These are phyloP conservation scores for Russula abietina DNA, from an alignment of 768 basidiomycete genomes.

Conservation along the genomic window DNA sequence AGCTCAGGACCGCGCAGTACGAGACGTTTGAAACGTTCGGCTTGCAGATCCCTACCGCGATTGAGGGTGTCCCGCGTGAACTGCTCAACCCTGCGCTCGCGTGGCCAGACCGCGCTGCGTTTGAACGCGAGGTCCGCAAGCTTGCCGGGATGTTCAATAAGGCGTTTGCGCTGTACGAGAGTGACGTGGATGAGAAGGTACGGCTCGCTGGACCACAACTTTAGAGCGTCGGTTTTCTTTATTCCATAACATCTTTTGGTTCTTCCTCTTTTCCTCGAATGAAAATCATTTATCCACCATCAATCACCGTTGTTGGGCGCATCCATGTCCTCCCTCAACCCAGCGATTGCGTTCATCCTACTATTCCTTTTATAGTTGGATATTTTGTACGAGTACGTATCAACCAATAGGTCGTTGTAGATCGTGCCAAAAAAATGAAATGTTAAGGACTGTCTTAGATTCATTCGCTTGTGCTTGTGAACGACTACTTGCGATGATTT, in stretches of 20 bases:
- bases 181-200: conserved; percentile 76
- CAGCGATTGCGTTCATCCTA: not conserved
- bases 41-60: conserved; percentile 72
- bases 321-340: not conserved
- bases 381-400: conserved; percentile 7
- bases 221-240: conserved; percentile 13
- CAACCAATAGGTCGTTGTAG: not conserved
- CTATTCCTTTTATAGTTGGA: not conserved
- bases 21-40: conserved; percentile 81
- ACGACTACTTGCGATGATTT: no score
- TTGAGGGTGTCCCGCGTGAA: conserved; percentile 87
- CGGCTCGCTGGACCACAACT: conserved; percentile 68
- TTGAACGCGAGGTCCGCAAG: conserved; percentile 82
- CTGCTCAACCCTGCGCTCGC: conserved; percentile 83
- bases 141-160: conserved; percentile 90
- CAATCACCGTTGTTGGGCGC: not conserved
- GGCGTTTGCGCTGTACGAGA: conserved; percentile 89
- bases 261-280: not conserved
- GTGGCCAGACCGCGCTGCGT: conserved; percentile 86
- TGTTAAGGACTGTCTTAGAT: no score
- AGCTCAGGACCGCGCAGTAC: conserved; percentile 81
- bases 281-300: not conserved
- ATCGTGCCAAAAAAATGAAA: not conserved
- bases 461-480: no score
- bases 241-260: not conserved